Evolutionary conservation across 192 early-diverging fungal species (phyloP).

Genomic region (Blastocladiella britannica): DNA sequence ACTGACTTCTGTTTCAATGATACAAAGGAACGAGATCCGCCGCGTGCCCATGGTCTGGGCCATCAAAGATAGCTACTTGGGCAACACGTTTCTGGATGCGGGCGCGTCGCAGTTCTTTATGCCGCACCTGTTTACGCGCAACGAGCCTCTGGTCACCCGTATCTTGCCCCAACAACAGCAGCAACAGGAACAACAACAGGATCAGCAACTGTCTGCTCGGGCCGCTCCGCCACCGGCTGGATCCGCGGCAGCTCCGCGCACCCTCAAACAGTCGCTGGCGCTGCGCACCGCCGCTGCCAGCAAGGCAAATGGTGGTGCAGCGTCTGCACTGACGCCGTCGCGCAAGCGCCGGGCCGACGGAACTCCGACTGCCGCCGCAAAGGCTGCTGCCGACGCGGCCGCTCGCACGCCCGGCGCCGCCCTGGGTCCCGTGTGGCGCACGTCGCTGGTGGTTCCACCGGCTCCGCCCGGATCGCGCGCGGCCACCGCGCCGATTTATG

Average conservation of each 20-base stretch:
- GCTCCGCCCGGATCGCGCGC: not conserved
- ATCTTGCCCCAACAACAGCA: too few species aligned
- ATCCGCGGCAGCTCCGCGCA: not conserved
- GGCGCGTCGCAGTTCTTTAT: not conserved
- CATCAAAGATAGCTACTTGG: not conserved
- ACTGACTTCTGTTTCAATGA: too few species aligned
- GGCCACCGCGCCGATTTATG: too few species aligned
- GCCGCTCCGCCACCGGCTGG: too few species aligned
- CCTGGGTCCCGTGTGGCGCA: not conserved
- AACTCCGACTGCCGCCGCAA: not conserved
- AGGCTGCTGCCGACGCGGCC: not conserved
- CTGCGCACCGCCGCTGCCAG: not conserved
- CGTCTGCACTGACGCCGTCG: too few species aligned
- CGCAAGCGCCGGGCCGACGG: not conserved
- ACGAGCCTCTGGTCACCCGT: not conserved
- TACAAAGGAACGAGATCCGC: constrained; percentile 1
- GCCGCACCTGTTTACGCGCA: not conserved
- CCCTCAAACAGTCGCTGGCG: not conserved
- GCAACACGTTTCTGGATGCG: not conserved
- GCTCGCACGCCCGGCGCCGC: not conserved
- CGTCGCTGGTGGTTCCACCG: not conserved
- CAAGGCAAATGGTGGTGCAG: too few species aligned
- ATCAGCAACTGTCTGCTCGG: too few species aligned
- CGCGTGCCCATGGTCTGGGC: not conserved
- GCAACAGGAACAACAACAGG: too few species aligned